phyloP scores from a whole-genome alignment of 352 stramenopile genomes.

The Blastocystis sp. region DNA sequence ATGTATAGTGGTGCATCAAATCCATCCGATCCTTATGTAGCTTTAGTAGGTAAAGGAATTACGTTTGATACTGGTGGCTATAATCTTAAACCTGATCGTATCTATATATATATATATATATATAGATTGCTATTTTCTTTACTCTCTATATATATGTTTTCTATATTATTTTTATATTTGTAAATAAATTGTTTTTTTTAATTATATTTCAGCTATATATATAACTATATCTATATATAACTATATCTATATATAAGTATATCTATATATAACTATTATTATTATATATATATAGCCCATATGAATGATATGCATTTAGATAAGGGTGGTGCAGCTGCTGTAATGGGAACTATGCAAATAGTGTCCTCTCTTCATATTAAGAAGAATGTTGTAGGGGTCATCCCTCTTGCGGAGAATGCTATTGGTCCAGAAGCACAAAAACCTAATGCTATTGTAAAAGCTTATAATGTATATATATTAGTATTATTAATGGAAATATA shows the following conservation, averaged over 20 bases:
- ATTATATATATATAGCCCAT: no score
- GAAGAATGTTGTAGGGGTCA: conserved; percentile 39
- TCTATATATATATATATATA: no score
- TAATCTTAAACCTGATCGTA: conserved; percentile 75
- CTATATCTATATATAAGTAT: no score
- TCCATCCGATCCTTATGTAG: no score
- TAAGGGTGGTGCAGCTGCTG: conserved; percentile 65
- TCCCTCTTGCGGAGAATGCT: conserved; percentile 43
- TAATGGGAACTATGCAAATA: conserved; percentile 55
- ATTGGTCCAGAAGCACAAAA: conserved; percentile 23
- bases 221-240: no score
- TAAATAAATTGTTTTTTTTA: conserved; percentile 49
- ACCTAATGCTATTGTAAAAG: conserved; percentile 40
- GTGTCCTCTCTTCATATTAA: conserved; percentile 25
- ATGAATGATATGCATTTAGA: conserved; percentile 75
- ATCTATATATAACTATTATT: no score
- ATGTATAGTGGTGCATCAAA: no score
- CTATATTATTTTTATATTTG: conserved; percentile 36
- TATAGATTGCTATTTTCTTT: no score
- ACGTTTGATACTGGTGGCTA: conserved; percentile 79
- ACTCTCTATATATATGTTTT: no score
- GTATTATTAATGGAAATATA: background rate
- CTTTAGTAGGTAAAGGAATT: conserved; percentile 72
- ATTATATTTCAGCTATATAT: no score
- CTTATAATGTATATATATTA: conserved; percentile 15